Evolutionary conservation across 345 rosid genomes (phyloP), one percentile per base, ranked within the genome.

Genomic region (Eucalyptus sp.): DNA sequence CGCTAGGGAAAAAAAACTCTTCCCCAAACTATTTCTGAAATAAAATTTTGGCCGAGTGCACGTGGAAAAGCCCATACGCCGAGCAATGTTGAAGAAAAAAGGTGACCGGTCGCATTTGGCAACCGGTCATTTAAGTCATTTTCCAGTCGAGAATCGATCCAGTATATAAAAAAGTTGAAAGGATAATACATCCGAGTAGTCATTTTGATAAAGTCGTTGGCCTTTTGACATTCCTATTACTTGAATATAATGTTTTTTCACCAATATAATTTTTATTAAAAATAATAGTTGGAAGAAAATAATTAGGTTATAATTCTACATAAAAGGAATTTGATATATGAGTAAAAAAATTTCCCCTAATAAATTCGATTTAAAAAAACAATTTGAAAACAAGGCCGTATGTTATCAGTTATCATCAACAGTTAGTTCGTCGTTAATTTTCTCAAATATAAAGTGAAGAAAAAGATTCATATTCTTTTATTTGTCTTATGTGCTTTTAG

Each of bases 141-240:
- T 71, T 33, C 2, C 1, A 3, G 18, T 14, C 24, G 1, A 10
- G 1, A 68, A 17, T 68, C 24, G 4, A 24, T 6, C 1, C 0
- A 33, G 20, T 68, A 68, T 33, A 3, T 68, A 10, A 68, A 17
- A 17, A 18, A 9, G 43, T 33, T 33, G 3, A 68, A 68, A 41
- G 43, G 2, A 5, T 16, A 8, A 68, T 17, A 3, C 11, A 10
- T 68, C 24, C 24, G 0, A 31, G 12, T 3, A 33, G 4, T 31
- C 43, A 10, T 33, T 41, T 71, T 7, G 0, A 71, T 17, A 71
- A 33, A 71, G 81, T 33, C 3, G 20, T 31, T 9, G 10, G 44
- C 22, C 43, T 15, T 1, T 5, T 29, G 76, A n/a, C 76, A 6
- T n/a, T 33, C 13, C 43, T 33, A 68, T 68, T 5, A 17, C 5